Percentiles rank a stretch among this genome's conserved stretches.
These are phyloP conservation scores for Globomyces sp. DNA, from an alignment of 371 early-diverging fungal species.

Conservation along the genomic window DNA sequence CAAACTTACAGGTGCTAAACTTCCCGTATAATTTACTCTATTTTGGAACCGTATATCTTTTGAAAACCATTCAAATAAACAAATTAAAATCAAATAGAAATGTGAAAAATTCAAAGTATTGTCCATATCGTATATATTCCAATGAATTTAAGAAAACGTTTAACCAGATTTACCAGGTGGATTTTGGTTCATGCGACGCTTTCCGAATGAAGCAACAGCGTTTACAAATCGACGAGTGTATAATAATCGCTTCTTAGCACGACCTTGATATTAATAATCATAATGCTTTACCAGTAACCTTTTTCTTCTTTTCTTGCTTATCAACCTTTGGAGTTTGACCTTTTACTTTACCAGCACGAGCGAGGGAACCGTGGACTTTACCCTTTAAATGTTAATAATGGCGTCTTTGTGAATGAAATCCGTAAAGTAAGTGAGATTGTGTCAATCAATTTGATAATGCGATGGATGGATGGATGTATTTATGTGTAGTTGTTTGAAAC, in stretches of 20 bases:
- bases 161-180: conserved; percentile 22
- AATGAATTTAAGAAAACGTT: not conserved
- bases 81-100: too few relatives aligned
- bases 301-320: conserved; percentile 97
- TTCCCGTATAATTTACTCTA: conserved; percentile 23
- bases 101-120: too few relatives aligned
- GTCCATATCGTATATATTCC: too few relatives aligned
- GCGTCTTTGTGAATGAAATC: too few relatives aligned
- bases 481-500: too few relatives aligned
- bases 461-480: too few relatives aligned
- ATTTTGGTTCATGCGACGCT: conserved; percentile 51
- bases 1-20: conserved; percentile 24
- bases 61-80: too few relatives aligned
- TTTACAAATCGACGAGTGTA: conserved; percentile 98
- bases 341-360: conserved; percentile 99
- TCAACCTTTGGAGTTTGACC: conserved; percentile 99
- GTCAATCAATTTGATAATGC: too few relatives aligned
- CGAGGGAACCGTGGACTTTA: conserved; percentile 99
- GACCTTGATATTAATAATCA: conserved; percentile 27
- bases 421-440: too few relatives aligned
- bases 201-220: conserved; percentile 83
- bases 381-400: conserved; percentile 52
- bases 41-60: too few relatives aligned
- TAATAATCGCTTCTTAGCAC: conserved; percentile 96
- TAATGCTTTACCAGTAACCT: conserved; percentile 60